Base-by-base conservation (phyloP, 179 eudicot genomes). In the Camellia oleifera region DNA sequence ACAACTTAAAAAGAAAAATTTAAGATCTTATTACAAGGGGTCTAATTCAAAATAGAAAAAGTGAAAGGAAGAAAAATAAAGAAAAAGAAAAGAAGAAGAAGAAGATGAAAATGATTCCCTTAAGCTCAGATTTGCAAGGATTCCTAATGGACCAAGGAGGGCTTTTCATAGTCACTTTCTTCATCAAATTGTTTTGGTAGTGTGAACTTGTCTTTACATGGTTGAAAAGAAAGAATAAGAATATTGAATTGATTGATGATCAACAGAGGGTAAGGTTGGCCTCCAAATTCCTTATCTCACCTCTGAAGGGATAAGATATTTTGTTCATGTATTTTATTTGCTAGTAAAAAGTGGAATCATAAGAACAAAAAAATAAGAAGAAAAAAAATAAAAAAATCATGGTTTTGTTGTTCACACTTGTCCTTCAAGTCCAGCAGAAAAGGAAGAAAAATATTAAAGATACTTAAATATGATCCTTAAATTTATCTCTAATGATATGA, bases 181-280 rank as follows among this genome's bases (percentile, higher is more conserved):
- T 23, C 61, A 3, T 61, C 45, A 13, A 50, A 3, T 32, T 10
- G 4, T 62, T 45, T 7, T 46, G 68, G 20, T 15, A 42, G 67
- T 62, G 76, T 79, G 58, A 57, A 45, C 66, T 71, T 79, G 77
- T 61, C 60, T 70, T 72, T 71, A 17, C 77, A 60, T 45, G 77
- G 77, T 60, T 72, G 81, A 71, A 62, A 48, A 72, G 67, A 70
- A 18, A 48, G 76, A 72, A 70, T 62, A 8, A 60, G 70, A 79
- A 71, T 79, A 53, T 14, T 52, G 45, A 26, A 40, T 53, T 61
- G 78, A 60, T 77, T 66, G 63, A 52, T 65, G 52, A 14, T 3
- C 7, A 20, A 53, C 48, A 20, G 11, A 48, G 45, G 45, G 44
- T 0, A 7, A 0, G n/a, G 15, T 5, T 65, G 72, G 72, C 72